Conservation (phyloP, 1,284 basidiomycete species). For the Naganishia cerealis region DNA sequence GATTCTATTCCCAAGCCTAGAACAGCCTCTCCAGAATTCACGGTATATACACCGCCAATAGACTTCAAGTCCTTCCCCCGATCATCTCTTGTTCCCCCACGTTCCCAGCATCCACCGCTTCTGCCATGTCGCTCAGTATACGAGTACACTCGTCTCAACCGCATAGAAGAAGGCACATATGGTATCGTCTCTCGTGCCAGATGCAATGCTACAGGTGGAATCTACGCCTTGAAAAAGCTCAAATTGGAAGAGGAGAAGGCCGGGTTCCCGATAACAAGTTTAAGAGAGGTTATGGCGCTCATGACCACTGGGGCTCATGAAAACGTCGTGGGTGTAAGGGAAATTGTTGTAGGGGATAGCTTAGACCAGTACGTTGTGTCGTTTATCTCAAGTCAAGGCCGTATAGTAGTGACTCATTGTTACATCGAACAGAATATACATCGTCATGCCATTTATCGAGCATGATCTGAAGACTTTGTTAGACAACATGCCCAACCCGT, state of each 20-base stretch:
- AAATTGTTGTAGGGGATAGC: constrained; percentile 98
- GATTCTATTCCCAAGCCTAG: neutral
- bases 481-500: constrained; percentile 87
- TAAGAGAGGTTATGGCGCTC: constrained; percentile 91
- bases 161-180: constrained; percentile 98
- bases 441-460: constrained; percentile 99
- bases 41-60: constrained; percentile 1
- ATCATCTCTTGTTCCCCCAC: constrained; percentile 63
- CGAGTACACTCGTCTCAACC: constrained; percentile 88
- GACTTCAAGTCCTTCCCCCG: constrained; percentile 34
- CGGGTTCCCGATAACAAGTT: constrained; percentile 95
- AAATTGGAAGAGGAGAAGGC: constrained; percentile 97
- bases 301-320: constrained; percentile 83
- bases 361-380: constrained; percentile 81
- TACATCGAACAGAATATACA: constrained; percentile 72
- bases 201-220: constrained; percentile 88
- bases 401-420: neutral
- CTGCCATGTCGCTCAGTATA: constrained; percentile 84
- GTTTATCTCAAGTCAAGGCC: neutral
- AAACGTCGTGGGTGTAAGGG: constrained; percentile 90
- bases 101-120: constrained; percentile 73
- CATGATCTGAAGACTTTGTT: constrained; percentile 97
- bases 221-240: constrained; percentile 95
- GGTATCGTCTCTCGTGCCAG: constrained; percentile 93
- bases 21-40: constrained; percentile 9